These are phyloP conservation scores for Pseudonectria foliicola DNA, from an alignment of 2,329 filamentous ascomycete species.

Conservation along the genomic window DNA sequence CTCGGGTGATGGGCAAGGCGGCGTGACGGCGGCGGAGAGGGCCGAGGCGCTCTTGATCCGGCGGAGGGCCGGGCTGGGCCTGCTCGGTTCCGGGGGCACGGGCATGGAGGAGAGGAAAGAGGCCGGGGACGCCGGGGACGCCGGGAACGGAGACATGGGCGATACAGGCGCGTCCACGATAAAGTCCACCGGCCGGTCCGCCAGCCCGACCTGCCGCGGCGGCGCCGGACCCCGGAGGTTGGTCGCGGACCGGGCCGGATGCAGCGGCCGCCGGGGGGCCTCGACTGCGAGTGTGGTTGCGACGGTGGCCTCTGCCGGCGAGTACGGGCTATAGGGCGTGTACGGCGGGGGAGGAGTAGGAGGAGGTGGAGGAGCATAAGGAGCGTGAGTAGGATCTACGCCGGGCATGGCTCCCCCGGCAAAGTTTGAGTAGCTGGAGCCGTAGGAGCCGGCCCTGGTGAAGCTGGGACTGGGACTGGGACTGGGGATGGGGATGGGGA, in stretches of 20 bases:
- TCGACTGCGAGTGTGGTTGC: too few species aligned
- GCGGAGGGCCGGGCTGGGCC: conserved; percentile 9
- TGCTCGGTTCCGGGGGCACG: too few species aligned
- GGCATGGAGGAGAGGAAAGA: too few species aligned
- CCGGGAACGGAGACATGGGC: conserved; percentile 4
- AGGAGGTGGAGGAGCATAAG: conserved; percentile 7
- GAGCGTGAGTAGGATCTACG: background rate
- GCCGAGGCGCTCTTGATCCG: conserved; percentile 27
- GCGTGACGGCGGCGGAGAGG: conserved; percentile 11
- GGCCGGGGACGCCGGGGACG: too few species aligned
- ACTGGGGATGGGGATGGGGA: too few species aligned
- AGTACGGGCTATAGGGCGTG: conserved; percentile 4
- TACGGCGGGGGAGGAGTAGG: conserved; percentile 11
- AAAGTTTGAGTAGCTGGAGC: too few species aligned
- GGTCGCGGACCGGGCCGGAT: conserved; percentile 19
- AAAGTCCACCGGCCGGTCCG: conserved; percentile 17
- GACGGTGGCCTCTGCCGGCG: too few species aligned
- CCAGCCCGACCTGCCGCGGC: conserved; percentile 14
- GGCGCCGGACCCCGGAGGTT: conserved; percentile 17
- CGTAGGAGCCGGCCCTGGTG: background rate
- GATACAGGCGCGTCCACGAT: conserved; percentile 17
- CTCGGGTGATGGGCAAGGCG: background rate
- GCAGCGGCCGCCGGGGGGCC: conserved; percentile 18
- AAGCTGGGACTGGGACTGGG: too few species aligned
- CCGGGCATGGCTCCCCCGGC: too few species aligned